Conservation (phyloP, 1,284 basidiomycete genomes). For the Cryptococcus sp. region DNA sequence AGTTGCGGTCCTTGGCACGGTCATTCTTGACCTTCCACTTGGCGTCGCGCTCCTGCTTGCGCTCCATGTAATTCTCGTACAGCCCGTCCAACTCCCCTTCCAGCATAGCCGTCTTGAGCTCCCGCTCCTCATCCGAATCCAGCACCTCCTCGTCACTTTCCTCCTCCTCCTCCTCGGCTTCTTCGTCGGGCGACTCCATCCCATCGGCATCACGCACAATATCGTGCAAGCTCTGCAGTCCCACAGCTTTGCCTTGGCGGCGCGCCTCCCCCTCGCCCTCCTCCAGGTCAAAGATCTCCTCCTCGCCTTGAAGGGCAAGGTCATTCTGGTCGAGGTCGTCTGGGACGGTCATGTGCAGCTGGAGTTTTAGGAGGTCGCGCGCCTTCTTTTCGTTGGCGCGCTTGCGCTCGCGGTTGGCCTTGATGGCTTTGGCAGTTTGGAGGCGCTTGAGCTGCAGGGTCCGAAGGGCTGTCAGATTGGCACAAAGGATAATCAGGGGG, state of each 20-base stretch:
- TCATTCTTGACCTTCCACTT: conserved; percentile 87
- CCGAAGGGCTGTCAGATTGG: conserved; percentile 7
- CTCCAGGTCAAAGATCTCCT: conserved; percentile 81
- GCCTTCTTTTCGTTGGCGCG: conserved; percentile 85
- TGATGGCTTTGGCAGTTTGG: conserved; percentile 70
- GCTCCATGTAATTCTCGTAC: conserved; percentile 82
- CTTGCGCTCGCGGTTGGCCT: conserved; percentile 76
- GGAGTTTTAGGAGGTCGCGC: conserved; percentile 88
- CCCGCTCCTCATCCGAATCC: conserved; percentile 68
- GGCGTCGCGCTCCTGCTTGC: conserved; percentile 77
- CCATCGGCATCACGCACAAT: conserved; percentile 53
- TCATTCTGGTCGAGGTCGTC: conserved; percentile 83
- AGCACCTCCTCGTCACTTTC: conserved; percentile 48
- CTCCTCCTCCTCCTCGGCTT: conserved; percentile 21
- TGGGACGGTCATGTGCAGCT: conserved; percentile 96
- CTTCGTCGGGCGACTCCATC: conserved; percentile 45
- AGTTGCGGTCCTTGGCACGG: conserved; percentile 67
- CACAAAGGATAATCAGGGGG: too few relatives aligned
- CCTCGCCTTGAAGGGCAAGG: conserved; percentile 60
- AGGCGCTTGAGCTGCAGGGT: conserved; percentile 69
- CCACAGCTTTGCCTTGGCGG: conserved; percentile 49
- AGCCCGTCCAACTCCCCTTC: conserved; percentile 84
- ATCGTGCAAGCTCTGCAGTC: conserved; percentile 53
- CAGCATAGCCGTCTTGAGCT: conserved; percentile 62
- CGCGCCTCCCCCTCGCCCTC: conserved; percentile 57